phyloP scores from a whole-genome alignment of 2,329 filamentous ascomycete species.

The Annulohypoxylon truncatum region DNA sequence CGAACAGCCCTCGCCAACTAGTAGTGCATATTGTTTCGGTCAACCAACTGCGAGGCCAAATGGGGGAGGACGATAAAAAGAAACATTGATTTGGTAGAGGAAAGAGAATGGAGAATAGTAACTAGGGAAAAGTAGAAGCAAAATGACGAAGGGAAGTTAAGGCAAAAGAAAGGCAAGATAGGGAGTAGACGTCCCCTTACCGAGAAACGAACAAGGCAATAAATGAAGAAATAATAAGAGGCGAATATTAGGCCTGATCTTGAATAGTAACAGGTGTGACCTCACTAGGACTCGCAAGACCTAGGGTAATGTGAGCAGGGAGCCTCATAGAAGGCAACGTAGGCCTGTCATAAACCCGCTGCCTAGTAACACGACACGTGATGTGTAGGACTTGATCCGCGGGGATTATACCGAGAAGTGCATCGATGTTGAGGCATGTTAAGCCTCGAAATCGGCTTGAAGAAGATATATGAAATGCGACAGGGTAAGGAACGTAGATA shows the following conservation, averaged over 20 bases:
- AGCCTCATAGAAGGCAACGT: constrained; percentile 35
- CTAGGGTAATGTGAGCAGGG: neutral
- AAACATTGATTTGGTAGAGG: neutral
- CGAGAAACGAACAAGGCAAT: neutral
- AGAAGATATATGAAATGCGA: neutral
- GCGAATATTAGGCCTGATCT: constrained; percentile 17
- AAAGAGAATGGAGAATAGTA: neutral
- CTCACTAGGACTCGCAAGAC: constrained; percentile 24
- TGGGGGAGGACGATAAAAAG: neutral
- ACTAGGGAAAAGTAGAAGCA: neutral
- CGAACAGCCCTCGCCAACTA: neutral
- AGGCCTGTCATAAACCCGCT: constrained; percentile 20
- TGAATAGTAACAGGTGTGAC: constrained; percentile 13
- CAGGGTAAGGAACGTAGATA: constrained; percentile 16
- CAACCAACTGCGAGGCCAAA: neutral
- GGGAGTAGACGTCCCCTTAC: neutral
- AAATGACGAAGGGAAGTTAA: neutral
- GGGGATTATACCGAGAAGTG: neutral
- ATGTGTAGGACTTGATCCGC: constrained; percentile 34
- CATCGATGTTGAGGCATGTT: constrained; percentile 13
- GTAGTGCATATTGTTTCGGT: neutral
- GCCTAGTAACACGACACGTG: constrained; percentile 37
- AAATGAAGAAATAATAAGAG: neutral
- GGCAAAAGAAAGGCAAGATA: neutral
- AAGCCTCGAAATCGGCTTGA: neutral